Percentiles rank a stretch among this genome's conserved stretches.
Conservation (phyloP, 257 asterid genomes). For the Nyctanthes arbortristis region DNA sequence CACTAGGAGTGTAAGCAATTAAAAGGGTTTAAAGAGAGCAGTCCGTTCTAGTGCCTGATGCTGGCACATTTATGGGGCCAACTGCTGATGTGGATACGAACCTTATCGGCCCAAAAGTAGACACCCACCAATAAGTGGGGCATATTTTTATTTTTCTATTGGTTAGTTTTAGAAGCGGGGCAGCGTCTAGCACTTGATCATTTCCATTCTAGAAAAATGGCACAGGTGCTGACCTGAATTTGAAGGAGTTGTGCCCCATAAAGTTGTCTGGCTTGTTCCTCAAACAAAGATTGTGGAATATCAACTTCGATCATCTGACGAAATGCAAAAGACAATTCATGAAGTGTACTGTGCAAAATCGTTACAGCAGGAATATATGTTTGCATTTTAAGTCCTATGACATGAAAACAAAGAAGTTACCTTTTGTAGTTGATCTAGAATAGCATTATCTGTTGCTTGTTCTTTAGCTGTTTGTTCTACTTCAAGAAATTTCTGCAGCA, state of each 20-base stretch:
- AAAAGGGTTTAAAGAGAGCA: slow-evolving; percentile 4
- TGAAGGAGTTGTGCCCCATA: slow-evolving; percentile 94
- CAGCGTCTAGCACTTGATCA: no score
- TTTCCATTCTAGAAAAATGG: no score
- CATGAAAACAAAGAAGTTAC: slow-evolving; percentile 33
- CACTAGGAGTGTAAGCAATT: background rate
- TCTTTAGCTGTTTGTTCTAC: slow-evolving; percentile 92
- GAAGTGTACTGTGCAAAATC: background rate
- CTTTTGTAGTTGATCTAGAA: slow-evolving; percentile 78
- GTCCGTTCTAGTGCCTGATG: no score
- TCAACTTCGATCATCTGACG: slow-evolving; percentile 82
- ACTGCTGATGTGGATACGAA: no score
- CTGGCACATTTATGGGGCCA: no score
- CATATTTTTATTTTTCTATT: no score
- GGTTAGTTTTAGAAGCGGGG: no score
- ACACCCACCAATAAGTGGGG: no score
- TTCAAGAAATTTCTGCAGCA: slow-evolving; percentile 72
- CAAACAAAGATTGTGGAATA: slow-evolving; percentile 84
- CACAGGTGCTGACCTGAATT: slow-evolving; percentile 60
- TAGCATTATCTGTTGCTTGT: slow-evolving; percentile 95
- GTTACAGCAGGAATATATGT: background rate
- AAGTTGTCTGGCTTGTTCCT: slow-evolving; percentile 97
- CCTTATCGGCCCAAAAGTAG: no score
- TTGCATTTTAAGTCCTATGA: background rate
- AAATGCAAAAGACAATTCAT: slow-evolving; percentile 20